A percentile compares a stretch with the other conserved stretches of the same genome.
These are phyloP conservation scores for Pseudopithomyces maydicus DNA, from an alignment of 2,329 filamentous ascomycete genomes.

Conservation along the genomic window DNA sequence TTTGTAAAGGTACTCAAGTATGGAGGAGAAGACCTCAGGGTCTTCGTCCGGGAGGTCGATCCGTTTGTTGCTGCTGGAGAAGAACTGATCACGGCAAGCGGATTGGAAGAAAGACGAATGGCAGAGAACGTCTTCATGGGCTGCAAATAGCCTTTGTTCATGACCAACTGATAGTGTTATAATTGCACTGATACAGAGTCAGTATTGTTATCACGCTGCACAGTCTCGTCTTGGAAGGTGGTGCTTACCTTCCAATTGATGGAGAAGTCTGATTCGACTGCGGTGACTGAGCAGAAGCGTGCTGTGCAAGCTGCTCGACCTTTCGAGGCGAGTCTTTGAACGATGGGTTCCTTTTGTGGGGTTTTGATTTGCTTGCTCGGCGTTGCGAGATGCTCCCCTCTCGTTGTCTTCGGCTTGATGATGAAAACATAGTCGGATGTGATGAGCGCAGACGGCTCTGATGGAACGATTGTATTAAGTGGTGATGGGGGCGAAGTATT, in stretches of 20 bases:
- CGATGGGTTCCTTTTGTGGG: constrained; percentile 44
- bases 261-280: constrained; percentile 44
- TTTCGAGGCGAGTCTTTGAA: constrained; percentile 42
- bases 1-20: constrained; percentile 92
- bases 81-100: constrained; percentile 66
- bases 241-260: constrained; percentile 42
- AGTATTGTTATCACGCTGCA: constrained; percentile 15
- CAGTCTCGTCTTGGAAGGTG: background rate
- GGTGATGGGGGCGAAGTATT: constrained; percentile 25
- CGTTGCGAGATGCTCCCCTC: constrained; percentile 46
- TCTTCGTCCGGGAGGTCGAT: constrained; percentile 84
- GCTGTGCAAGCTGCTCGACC: constrained; percentile 41
- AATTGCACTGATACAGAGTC: constrained; percentile 56
- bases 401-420: constrained; percentile 32
- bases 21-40: constrained; percentile 86
- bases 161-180: constrained; percentile 81
- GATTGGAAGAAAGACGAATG: constrained; percentile 79
- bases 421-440: constrained; percentile 42
- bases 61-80: constrained; percentile 66
- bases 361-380: constrained; percentile 45
- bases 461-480: constrained; percentile 18
- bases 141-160: constrained; percentile 85
- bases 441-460: constrained; percentile 14
- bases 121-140: constrained; percentile 83
- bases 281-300: constrained; percentile 38